A percentile compares a stretch with the other conserved stretches of the same genome.
phyloP scores from a whole-genome alignment of 345 rosid species.

The Geranium rotundifolium region DNA sequence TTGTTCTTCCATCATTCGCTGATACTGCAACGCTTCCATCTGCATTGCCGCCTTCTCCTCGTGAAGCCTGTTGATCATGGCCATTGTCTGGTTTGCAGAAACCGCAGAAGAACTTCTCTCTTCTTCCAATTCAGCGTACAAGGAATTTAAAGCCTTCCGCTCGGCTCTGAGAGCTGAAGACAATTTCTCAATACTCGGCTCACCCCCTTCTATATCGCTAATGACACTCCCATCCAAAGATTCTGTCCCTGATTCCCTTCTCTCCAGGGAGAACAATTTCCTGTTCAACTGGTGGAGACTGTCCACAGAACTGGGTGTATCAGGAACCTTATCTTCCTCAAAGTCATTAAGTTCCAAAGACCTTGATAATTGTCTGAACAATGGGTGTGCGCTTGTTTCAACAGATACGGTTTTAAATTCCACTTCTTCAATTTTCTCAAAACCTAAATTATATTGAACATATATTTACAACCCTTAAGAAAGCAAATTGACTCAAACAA shows the following conservation, averaged over 20 bases:
- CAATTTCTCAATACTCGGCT: slow-evolving; percentile 51
- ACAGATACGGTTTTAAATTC: slow-evolving; percentile 32
- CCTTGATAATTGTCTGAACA: slow-evolving; percentile 14
- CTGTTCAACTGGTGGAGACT: slow-evolving; percentile 43
- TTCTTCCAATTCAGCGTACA: slow-evolving; percentile 80
- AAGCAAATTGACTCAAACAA: no score
- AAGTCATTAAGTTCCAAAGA: slow-evolving; percentile 31
- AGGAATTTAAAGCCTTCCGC: slow-evolving; percentile 49
- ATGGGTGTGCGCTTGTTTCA: slow-evolving; percentile 11
- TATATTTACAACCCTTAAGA: no score
- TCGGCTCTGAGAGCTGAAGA: slow-evolving; percentile 52
- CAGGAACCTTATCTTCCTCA: slow-evolving; percentile 56
- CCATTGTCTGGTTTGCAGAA: slow-evolving; percentile 94
- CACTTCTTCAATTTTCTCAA: slow-evolving; percentile 26
- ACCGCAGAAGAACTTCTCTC: slow-evolving; percentile 92
- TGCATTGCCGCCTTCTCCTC: slow-evolving; percentile 99
- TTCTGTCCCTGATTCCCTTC: slow-evolving; percentile 43
- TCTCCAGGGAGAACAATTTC: slow-evolving; percentile 39
- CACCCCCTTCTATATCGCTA: slow-evolving; percentile 41
- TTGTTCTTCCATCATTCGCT: slow-evolving; percentile 99
- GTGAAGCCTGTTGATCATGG: slow-evolving; percentile 95
- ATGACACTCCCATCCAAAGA: slow-evolving; percentile 52
- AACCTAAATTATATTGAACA: slow-evolving; percentile 9
- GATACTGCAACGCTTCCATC: slow-evolving; percentile 98
- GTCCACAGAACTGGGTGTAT: slow-evolving; percentile 49